phyloP scores from a whole-genome alignment of 2,329 filamentous ascomycete species.

The Rhynchosporium agropyri region DNA sequence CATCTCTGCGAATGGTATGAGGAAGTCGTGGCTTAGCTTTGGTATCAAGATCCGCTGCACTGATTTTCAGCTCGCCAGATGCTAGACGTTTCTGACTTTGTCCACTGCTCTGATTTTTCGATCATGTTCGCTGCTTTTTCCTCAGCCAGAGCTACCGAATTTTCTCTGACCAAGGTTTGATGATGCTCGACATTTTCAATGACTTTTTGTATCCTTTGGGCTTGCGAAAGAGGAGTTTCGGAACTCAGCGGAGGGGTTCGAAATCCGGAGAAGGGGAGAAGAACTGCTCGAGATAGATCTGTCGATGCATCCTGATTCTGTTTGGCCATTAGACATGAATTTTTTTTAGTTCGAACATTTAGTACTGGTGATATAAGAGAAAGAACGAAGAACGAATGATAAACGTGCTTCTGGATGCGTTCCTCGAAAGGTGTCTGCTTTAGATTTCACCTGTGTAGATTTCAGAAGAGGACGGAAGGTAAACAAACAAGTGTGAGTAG shows the following conservation, averaged over 20 bases:
- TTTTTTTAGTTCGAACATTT: background rate
- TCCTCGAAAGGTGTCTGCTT: background rate
- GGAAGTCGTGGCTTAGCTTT: background rate
- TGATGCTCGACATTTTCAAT: constrained; percentile 32
- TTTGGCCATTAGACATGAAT: background rate
- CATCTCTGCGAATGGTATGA: background rate
- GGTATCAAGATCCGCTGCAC: background rate
- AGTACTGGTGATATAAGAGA: background rate
- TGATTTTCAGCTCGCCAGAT: constrained; percentile 29
- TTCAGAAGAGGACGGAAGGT: background rate
- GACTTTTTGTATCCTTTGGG: constrained; percentile 30
- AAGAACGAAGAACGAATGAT: background rate
- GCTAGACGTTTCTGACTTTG: background rate
- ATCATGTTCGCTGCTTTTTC: constrained; percentile 23
- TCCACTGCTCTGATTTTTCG: constrained; percentile 19
- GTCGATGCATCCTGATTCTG: constrained; percentile 16
- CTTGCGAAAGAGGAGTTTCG: constrained; percentile 6
- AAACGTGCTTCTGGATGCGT: background rate
- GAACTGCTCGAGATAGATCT: constrained; percentile 30
- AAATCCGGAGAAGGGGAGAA: constrained; percentile 35
- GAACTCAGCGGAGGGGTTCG: constrained; percentile 4
- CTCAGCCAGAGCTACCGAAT: constrained; percentile 31
- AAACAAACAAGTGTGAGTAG: background rate
- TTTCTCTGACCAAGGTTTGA: constrained; percentile 32
- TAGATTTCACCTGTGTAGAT: background rate